These are phyloP conservation scores for Priceomyces carsonii DNA, from an alignment of 805 yeast species.

Conservation along the genomic window DNA sequence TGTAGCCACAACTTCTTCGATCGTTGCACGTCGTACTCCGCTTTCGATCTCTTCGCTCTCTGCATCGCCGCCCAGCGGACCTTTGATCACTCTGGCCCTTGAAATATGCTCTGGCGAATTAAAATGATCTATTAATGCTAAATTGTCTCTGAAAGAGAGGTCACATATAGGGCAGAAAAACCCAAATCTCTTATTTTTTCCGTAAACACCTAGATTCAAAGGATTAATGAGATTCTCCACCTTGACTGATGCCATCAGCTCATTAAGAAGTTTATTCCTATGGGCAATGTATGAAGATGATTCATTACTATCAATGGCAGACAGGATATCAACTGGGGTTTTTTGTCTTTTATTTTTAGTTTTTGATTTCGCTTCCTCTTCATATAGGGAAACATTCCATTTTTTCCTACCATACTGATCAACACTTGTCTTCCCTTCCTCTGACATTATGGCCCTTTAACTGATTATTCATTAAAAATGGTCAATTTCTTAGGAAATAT, in stretches of 20 bases:
- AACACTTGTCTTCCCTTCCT: conserved; percentile 24
- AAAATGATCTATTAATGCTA: conserved; percentile 80
- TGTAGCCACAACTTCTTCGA: conserved; percentile 31
- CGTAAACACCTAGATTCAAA: conserved; percentile 16
- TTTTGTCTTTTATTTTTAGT: conserved; percentile 11
- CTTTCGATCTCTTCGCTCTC: conserved; percentile 26
- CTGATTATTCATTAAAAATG: background rate
- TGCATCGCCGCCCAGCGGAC: conserved; percentile 4
- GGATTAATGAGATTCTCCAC: conserved; percentile 36
- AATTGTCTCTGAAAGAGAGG: conserved; percentile 77
- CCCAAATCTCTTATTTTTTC: conserved; percentile 66
- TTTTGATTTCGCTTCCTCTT: conserved; percentile 41
- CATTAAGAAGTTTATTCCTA: conserved; percentile 29
- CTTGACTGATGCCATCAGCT: conserved; percentile 33
- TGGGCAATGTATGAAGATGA: conserved; percentile 27
- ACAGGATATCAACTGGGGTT: conserved; percentile 7
- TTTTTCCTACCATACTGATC: conserved; percentile 64
- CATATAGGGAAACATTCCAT: conserved; percentile 73
- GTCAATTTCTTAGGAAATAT: background rate
- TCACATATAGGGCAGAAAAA: conserved; percentile 83
- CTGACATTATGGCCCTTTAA: conserved; percentile 4
- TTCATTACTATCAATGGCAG: conserved; percentile 10
- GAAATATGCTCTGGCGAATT: conserved; percentile 69
- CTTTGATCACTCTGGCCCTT: conserved; percentile 23
- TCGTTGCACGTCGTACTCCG: conserved; percentile 36